Evolutionary conservation across 148 eudicot genomes (phyloP), one percentile per base, ranked within the genome.

Genomic region (Cornus suecica): DNA sequence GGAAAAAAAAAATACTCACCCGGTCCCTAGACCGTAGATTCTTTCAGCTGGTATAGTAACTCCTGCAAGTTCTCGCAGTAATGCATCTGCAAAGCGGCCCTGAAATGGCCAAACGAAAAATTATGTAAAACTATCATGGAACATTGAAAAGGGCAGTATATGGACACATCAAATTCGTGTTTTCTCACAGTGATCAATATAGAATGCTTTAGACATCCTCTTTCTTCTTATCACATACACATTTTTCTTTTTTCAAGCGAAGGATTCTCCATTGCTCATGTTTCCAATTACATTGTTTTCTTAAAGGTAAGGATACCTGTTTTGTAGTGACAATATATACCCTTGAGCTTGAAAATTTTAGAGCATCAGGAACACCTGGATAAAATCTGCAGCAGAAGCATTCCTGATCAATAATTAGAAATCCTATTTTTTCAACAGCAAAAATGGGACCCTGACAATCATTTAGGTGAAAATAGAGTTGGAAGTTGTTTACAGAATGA

Each of bases 281-380:
- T 58, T 37, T 20, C 62, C 24, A 58, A 18, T 58, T 58, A 58
- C 24, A n/a, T 58, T 58, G 62, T 58, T 58, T 22, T 58, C 24
- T 58, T 18, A 58, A 58, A 58, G 5, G n/a, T 18, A 58, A 30
- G 69, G 31, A 15, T 74, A 95, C 99, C 90, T 95, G 97, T 82
- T 95, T 95, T 45, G 99, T 92, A 71, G 99, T 95, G 79, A 95
- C 97, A 64, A 95, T 91, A 78, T 89, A 95, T 78, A 95, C 74
- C 81, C 83, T 88, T 68, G 99, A 91, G 86, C 97, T 92, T 64
- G 97, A 89, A 77, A 95, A 92, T 76, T 77, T 91, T 69, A 92
- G 86, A 73, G 99, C 99, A 88, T 95, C 99, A 22, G 97, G 75
- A 76, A 92, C 93, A 48, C 99, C 97, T 27, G 97, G 99, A 84